Conservation (phyloP, 805 yeast genomes). For the Pichia gijzeniarum region DNA sequence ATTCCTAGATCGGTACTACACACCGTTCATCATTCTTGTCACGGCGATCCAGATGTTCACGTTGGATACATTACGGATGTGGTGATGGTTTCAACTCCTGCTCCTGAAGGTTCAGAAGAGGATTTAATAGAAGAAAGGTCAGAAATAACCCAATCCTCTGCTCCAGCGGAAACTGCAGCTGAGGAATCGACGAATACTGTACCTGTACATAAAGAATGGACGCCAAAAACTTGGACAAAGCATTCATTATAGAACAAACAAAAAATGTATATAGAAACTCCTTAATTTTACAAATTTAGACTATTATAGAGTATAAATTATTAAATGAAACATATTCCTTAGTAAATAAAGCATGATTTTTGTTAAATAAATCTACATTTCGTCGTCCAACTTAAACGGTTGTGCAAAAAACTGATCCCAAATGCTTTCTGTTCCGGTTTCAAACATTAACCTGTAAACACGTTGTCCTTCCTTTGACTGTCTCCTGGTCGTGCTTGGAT, state of each 20-base stretch:
- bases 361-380: background rate
- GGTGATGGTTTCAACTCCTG: background rate
- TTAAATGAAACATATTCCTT: background rate
- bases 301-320: background rate
- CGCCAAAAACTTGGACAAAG: conserved; percentile 8
- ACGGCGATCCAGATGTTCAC: conserved; percentile 15
- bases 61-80: conserved; percentile 14
- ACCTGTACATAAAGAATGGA: background rate
- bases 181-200: background rate
- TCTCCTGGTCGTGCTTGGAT: background rate
- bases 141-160: background rate
- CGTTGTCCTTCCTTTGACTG: conserved; percentile 42
- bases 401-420: conserved; percentile 59
- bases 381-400: conserved; percentile 19
- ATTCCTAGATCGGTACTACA: conserved; percentile 13
- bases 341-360: background rate
- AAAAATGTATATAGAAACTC: conserved; percentile 3
- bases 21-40: conserved; percentile 14
- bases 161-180: background rate
- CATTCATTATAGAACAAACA: conserved; percentile 3
- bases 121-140: background rate
- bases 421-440: conserved; percentile 56
- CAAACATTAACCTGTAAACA: conserved; percentile 55
- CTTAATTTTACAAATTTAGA: background rate
- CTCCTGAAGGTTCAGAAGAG: conserved; percentile 2